These are phyloP conservation scores for Dipteronia dyeriana DNA, from an alignment of 345 rosid species.

Conservation along the genomic window DNA sequence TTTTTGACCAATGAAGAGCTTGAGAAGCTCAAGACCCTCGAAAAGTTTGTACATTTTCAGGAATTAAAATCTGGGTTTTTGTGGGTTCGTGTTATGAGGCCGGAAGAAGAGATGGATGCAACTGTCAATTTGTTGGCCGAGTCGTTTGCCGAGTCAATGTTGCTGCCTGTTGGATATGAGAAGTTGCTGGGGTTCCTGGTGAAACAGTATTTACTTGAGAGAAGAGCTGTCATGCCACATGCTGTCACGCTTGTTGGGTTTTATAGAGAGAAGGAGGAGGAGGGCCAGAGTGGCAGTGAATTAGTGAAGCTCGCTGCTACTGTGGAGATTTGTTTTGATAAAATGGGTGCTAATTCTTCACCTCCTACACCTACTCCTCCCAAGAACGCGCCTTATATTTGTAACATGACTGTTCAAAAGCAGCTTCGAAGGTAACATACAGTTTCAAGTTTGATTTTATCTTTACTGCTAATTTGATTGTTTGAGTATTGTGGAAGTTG, in stretches of 20 bases:
- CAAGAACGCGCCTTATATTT: slow-evolving; percentile 71
- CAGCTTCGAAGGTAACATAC: slow-evolving; percentile 62
- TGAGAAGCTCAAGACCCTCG: slow-evolving; percentile 61
- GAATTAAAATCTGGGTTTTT: slow-evolving; percentile 63
- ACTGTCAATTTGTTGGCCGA: slow-evolving; percentile 71
- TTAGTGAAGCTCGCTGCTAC: slow-evolving; percentile 75
- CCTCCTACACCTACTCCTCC: slow-evolving; percentile 85
- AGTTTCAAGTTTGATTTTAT: neutral
- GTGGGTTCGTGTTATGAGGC: slow-evolving; percentile 73
- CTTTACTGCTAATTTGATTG: neutral
- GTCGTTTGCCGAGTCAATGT: slow-evolving; percentile 87
- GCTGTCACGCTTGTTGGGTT: slow-evolving; percentile 81
- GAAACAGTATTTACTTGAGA: slow-evolving; percentile 82
- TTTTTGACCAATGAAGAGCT: slow-evolving; percentile 75
- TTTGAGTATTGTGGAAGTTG: neutral
- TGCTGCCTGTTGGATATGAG: slow-evolving; percentile 62
- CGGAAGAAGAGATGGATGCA: slow-evolving; percentile 65
- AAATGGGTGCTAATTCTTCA: slow-evolving; percentile 72
- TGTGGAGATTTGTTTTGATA: slow-evolving; percentile 79
- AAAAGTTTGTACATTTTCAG: slow-evolving; percentile 55
- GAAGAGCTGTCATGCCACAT: slow-evolving; percentile 69
- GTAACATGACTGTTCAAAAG: slow-evolving; percentile 85
- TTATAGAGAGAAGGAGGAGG: slow-evolving; percentile 42
- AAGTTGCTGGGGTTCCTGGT: slow-evolving; percentile 68
- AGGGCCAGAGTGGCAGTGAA: slow-evolving; percentile 19